A percentile compares a stretch with the other conserved stretches of the same genome.
These are phyloP conservation scores for Penicillium janthinellum DNA, from an alignment of 2,329 filamentous ascomycete genomes.

Conservation along the genomic window DNA sequence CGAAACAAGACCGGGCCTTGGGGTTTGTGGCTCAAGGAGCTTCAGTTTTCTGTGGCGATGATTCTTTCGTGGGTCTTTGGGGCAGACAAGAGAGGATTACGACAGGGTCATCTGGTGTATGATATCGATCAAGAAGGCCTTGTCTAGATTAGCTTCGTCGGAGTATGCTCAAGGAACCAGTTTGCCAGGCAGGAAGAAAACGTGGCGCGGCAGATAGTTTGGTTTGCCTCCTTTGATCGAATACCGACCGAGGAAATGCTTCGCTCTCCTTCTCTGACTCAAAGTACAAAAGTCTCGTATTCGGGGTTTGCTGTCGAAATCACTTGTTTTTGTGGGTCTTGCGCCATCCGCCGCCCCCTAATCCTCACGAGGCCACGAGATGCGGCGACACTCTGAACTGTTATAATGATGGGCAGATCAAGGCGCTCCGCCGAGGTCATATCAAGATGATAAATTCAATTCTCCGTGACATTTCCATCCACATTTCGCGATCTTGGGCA, in stretches of 20 bases:
- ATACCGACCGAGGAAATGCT: not conserved
- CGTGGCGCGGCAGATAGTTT: not conserved
- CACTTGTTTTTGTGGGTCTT: not conserved
- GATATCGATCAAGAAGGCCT: constrained; percentile 31
- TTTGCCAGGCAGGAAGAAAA: not conserved
- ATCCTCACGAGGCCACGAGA: not conserved
- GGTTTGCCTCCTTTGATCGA: not conserved
- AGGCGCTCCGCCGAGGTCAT: not conserved
- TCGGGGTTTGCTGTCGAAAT: too few relatives aligned
- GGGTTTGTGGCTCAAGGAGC: constrained; percentile 33
- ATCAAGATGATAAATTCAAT: not conserved
- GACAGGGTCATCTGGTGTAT: constrained; percentile 33
- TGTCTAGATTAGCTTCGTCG: not conserved
- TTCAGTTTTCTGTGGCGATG: constrained; percentile 16
- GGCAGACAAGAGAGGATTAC: constrained; percentile 22
- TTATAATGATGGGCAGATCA: not conserved
- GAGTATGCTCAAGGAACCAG: too few relatives aligned
- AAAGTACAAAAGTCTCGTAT: not conserved
- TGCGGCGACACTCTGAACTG: not conserved
- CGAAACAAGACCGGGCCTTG: constrained; percentile 29
- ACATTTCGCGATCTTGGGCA: not conserved
- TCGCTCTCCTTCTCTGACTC: not conserved
- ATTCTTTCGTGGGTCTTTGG: constrained; percentile 23
- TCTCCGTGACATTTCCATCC: too few relatives aligned
- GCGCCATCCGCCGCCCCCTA: not conserved